These are phyloP conservation scores for Phytophthora fragariaefolia DNA, from an alignment of 352 stramenopile species.

Conservation along the genomic window DNA sequence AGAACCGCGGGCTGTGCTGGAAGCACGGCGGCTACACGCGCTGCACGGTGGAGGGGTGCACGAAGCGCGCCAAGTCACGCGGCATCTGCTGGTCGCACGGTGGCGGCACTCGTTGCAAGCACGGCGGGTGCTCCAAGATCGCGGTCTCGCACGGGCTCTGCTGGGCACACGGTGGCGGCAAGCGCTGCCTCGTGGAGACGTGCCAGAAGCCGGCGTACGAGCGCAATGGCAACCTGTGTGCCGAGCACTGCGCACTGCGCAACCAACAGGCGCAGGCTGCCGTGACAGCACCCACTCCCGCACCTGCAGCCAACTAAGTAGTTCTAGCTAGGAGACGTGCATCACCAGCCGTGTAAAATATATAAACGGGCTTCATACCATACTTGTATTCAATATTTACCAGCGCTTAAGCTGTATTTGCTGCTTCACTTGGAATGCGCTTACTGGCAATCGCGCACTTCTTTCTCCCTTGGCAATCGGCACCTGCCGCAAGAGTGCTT, in stretches of 20 bases:
- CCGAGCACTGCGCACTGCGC: slow-evolving; percentile 30
- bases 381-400: slow-evolving; percentile 1
- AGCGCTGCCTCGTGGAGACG: slow-evolving; percentile 44
- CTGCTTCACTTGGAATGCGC: not conserved
- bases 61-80: slow-evolving; percentile 56
- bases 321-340: slow-evolving; percentile 4
- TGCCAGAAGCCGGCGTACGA: slow-evolving; percentile 66
- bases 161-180: slow-evolving; percentile 60
- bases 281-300: not conserved
- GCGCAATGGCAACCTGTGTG: slow-evolving; percentile 61
- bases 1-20: slow-evolving; percentile 58
- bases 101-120: slow-evolving; percentile 69
- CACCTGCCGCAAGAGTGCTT: not conserved
- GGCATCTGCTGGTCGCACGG: slow-evolving; percentile 89
- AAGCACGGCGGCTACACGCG: slow-evolving; percentile 52
- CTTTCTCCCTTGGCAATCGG: not conserved
- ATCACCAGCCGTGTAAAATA: slow-evolving; percentile 28
- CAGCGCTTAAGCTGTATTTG: too few relatives aligned
- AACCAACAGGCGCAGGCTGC: slow-evolving; percentile 13
- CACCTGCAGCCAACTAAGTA: slow-evolving; percentile 13
- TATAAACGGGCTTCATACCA: slow-evolving; percentile 29
- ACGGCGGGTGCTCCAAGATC: slow-evolving; percentile 60
- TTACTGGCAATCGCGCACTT: not conserved
- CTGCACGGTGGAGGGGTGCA: slow-evolving; percentile 56
- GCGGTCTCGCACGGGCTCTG: slow-evolving; percentile 57